phyloP scores from a whole-genome alignment of 345 rosid genomes.

The Eutrema heterophyllum region DNA sequence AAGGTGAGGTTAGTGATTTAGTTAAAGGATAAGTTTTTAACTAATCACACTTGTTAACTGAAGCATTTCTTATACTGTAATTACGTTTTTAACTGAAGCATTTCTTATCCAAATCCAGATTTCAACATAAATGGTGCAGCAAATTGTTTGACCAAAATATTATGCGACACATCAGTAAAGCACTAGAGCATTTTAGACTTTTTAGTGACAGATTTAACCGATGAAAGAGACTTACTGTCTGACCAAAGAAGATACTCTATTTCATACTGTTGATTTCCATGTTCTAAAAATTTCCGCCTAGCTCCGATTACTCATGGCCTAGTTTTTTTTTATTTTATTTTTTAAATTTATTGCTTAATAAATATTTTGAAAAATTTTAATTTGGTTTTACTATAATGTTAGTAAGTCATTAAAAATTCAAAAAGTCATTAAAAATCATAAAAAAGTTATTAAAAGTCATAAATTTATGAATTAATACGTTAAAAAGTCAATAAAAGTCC shows the following conservation, averaged over 20 bases:
- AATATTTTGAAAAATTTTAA: no score
- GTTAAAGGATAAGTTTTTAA: conserved; percentile 6
- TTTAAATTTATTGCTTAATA: no score
- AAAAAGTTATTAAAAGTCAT: no score
- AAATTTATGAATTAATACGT: no score
- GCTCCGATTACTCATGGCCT: no score
- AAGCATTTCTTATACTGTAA: background rate
- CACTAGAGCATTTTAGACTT: background rate
- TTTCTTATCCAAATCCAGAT: conserved; percentile 7
- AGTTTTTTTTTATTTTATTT: no score
- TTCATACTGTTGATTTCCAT: no score
- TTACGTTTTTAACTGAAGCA: background rate
- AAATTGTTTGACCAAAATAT: background rate
- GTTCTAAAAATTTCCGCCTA: no score
- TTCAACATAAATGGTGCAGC: background rate
- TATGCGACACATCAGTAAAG: conserved; percentile 1
- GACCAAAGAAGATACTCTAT: background rate
- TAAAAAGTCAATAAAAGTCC: no score
- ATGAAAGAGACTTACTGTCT: background rate
- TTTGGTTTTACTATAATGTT: no score
- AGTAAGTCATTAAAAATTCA: no score
- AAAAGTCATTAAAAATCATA: no score
- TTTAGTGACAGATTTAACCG: background rate
- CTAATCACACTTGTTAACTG: background rate
- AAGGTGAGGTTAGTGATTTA: background rate